Base-by-base conservation (phyloP, 768 basidiomycete genomes). In the Lactarius sanguifluus region DNA sequence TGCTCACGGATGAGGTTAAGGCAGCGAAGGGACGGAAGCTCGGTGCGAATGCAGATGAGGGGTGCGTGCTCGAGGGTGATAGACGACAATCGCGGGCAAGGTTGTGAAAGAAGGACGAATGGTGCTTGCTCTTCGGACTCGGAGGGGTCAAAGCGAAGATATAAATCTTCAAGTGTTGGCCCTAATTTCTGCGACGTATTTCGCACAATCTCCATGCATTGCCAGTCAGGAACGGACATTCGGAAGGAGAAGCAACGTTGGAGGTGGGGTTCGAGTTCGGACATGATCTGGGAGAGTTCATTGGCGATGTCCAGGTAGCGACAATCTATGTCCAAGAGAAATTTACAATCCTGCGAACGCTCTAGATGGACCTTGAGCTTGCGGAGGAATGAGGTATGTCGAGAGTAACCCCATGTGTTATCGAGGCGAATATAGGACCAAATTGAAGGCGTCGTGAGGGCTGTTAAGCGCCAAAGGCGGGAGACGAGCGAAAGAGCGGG, bases 361-460 rank as follows among this genome's bases (percentile, higher is more conserved):
- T 73, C 64, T 40, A 76, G 57, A 52, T 67, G 69, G 2, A 71
- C 68, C 13, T 61, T 67, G 23, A 74, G 62, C 61, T 74, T 73
- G 45, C 72, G 71, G 5, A 74, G 68, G 67, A 77, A 77, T 16
- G 66, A 64, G 4, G 62, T 66, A 25, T 70, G 59, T 13, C 74
- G 73, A 20, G 67, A 65, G 64, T 73, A 74, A 1, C 69, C 71
- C 70, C 73, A 74, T 23, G 62, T 57, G 45, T 68, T 55, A 57
- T 76, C 73, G 41, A 76, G 74, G 32, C 72, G 61, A 56, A 75
- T 74, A 64, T 75, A 74, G 8, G 75, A 69, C 75, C 76, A 77
- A 15, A 77, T 59, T 5, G 69, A 59, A 7, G 75, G 72, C 4
- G 72, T 75, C 10, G 70, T 58, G 7, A 77, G 69, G 1, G 72